Conservation (phyloP, 176 grass and related monocot species). For the Coix lacrymajobi region DNA sequence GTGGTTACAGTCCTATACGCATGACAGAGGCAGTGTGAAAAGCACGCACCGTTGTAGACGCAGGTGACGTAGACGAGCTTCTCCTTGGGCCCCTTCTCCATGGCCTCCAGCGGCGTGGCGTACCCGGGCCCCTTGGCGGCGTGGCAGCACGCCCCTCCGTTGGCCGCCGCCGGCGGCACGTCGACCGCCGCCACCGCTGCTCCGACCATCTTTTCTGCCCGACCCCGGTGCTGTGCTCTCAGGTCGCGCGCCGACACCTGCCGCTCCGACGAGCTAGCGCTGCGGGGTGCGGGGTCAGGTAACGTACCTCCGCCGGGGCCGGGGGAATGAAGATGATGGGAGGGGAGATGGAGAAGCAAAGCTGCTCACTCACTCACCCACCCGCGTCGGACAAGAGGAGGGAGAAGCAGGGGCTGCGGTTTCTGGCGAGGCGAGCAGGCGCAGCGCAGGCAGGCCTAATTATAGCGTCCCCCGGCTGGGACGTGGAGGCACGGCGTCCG, state of each 20-base stretch:
- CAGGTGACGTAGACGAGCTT: slow-evolving; percentile 92
- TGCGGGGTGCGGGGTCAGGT: too few relatives aligned
- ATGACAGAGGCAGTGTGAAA: not conserved
- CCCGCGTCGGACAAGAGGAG: not conserved
- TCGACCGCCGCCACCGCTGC: slow-evolving; percentile 6
- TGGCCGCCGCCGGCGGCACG: not conserved
- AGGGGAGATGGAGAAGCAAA: not conserved
- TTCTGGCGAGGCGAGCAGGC: not conserved
- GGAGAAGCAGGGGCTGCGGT: not conserved
- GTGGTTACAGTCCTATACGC: not conserved
- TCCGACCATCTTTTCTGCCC: slow-evolving; percentile 3
- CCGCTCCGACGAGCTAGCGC: not conserved
- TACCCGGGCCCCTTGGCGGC: slow-evolving; percentile 60
- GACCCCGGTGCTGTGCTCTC: slow-evolving; percentile 30
- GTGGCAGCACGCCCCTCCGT: slow-evolving; percentile 31
- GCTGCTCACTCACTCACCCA: not conserved
- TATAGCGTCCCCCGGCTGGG: not conserved
- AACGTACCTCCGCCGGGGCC: not conserved
- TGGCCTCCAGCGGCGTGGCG: slow-evolving; percentile 80
- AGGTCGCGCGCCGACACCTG: slow-evolving; percentile 10
- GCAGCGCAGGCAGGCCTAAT: not conserved
- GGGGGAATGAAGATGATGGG: not conserved
- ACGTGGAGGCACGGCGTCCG: not conserved
- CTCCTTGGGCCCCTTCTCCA: slow-evolving; percentile 73
- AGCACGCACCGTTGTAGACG: slow-evolving; percentile 70